Evolutionary conservation across 2,329 filamentous ascomycete genomes (phyloP), one percentile per base, ranked within the genome.

Genomic region (Elsinoe necatrix): DNA sequence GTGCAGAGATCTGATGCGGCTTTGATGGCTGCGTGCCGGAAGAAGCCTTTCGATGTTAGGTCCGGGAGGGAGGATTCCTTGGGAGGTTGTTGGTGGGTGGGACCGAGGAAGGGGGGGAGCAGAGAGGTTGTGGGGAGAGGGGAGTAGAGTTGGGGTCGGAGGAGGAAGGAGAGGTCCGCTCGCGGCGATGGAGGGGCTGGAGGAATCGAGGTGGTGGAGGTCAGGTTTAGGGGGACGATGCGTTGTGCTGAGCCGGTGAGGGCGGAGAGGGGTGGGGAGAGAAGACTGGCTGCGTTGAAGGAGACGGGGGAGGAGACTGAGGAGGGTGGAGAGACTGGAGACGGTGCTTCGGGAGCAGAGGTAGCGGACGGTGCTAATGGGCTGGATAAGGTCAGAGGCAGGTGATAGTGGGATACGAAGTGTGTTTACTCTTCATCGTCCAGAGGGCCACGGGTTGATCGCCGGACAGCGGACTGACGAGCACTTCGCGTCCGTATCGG

Each of bases 121-220:
- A 82, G 72, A 52, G 79, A 75, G 82, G 77, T 14, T 79, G 80
- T 67, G 0, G 86, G 84, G 21, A 96, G 76, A 1, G 86, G 83
- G 67, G 95, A 91, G 74, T 92, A 96, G 57, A 91, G 85, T 61
- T 89, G 82, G 2, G 88, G 84, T 18, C 85, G 82, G 9, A 93
- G 80, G 45, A 96, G 82, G 68, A 86, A 92, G 16, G 84, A 82
- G 63, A 95, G 87, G 73, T 95, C 86, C 65, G 87, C 86, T 34
- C 60, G 68, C 59, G 51, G 71, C 29, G 52, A 45, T 14, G 58
- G 7, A 56, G 57, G 43, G 31, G 16, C n/a, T 16, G 48, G 29
- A 11, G 23, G 45, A 9, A 18, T 29, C n/a, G 48, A 52, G 18
- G 31, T 35, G 29, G 25, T 37, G 59, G 25, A 14, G 23, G 54